Evolutionary conservation across 2,329 filamentous ascomycete genomes (phyloP).

Genomic region (Colletotrichum sp.): DNA sequence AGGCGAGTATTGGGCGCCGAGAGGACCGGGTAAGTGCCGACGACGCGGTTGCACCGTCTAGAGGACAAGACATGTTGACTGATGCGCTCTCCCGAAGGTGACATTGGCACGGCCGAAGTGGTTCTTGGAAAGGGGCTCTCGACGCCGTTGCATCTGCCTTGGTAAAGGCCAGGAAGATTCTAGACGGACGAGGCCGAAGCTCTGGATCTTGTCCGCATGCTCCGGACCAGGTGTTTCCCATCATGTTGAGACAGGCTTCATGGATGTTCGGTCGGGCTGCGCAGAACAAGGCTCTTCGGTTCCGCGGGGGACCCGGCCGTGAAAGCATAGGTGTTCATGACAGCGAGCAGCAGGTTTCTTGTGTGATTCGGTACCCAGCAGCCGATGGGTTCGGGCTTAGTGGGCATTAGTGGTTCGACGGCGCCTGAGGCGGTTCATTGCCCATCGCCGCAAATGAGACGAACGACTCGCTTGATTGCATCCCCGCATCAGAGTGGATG

Average conservation of each 20-base stretch:
- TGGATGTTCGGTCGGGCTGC: conserved; percentile 2
- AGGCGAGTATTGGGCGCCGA: conserved; percentile 76
- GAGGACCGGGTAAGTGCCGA: conserved; percentile 64
- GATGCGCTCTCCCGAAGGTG: conserved; percentile 44
- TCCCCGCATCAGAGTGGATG: conserved; percentile 7
- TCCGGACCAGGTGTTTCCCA: background rate
- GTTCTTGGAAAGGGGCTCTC: conserved; percentile 66
- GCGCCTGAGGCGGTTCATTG: background rate
- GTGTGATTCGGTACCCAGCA: background rate
- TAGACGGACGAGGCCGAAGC: background rate
- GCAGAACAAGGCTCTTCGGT: background rate
- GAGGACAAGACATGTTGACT: conserved; percentile 8
- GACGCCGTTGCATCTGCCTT: conserved; percentile 71
- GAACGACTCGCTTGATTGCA: conserved; percentile 15
- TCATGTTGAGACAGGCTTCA: conserved; percentile 5
- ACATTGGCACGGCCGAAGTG: conserved; percentile 72
- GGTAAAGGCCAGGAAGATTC: conserved; percentile 45
- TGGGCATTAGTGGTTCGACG: conserved; percentile 2
- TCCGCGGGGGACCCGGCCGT: background rate
- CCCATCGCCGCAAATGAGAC: conserved; percentile 12
- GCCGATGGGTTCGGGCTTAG: background rate
- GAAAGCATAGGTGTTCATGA: background rate
- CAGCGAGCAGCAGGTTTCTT: background rate
- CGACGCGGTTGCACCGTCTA: background rate
- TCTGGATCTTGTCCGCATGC: background rate